These are phyloP conservation scores for Paramyrothecium sp. DNA, from an alignment of 2,329 filamentous ascomycete species.

Conservation along the genomic window DNA sequence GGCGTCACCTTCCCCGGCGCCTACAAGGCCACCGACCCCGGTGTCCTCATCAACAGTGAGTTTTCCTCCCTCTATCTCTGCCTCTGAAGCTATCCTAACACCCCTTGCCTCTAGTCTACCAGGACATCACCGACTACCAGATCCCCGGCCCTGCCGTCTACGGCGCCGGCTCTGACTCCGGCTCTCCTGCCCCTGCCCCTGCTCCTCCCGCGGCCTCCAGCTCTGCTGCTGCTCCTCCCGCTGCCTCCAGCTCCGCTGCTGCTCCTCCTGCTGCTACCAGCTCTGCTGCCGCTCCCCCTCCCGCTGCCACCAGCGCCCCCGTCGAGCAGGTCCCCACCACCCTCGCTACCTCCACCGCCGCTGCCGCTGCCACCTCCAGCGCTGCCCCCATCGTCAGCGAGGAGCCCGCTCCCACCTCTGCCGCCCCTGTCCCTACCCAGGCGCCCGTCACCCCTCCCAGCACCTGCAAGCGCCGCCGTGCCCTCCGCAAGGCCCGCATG, in stretches of 20 bases:
- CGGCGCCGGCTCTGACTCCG: neutral
- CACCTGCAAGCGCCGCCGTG: neutral
- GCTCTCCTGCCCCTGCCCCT: neutral
- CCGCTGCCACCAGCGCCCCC: neutral
- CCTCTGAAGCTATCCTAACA: neutral
- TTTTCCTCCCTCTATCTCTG: neutral
- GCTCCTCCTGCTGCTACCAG: neutral
- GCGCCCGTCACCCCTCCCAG: neutral
- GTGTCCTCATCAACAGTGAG: constrained; percentile 1
- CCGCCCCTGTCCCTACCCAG: neutral
- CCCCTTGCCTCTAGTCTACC: neutral
- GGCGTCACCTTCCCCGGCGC: neutral
- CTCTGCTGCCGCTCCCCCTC: neutral
- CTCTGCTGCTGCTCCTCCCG: neutral
- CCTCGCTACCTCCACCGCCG: neutral
- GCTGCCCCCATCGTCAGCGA: neutral
- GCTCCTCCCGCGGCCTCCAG: neutral
- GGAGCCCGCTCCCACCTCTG: neutral
- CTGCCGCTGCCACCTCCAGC: neutral
- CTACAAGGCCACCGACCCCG: constrained; percentile 1
- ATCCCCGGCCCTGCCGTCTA: constrained; percentile 1
- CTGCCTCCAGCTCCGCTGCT: neutral
- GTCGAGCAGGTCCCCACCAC: neutral
- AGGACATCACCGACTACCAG: neutral
- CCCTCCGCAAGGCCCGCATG: neutral